Percentiles rank a stretch among this genome's conserved stretches.
Evolutionary conservation across 139 green algal genomes (phyloP).

Genomic region (Mesotaenium endlicherianum): DNA sequence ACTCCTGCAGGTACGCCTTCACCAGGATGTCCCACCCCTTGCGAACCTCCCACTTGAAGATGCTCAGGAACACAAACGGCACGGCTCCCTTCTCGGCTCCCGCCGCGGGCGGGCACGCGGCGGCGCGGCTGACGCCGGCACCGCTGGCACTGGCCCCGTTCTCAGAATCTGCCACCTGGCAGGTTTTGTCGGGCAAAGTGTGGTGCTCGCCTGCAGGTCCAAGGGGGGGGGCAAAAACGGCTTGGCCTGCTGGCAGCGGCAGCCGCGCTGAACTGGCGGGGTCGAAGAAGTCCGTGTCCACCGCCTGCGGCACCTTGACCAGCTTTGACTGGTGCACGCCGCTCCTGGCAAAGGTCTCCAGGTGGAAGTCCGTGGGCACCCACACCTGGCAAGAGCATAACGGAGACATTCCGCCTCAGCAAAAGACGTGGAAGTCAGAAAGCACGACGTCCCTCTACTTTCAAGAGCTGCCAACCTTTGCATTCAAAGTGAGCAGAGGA

Average conservation of each 20-base stretch:
- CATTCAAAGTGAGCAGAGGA: too few species aligned
- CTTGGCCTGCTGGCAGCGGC: background rate
- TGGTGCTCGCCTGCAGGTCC: too few species aligned
- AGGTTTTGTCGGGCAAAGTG: too few species aligned
- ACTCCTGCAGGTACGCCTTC: slow-evolving; percentile 58
- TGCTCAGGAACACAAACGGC: slow-evolving; percentile 62
- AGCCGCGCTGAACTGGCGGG: background rate
- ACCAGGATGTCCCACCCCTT: slow-evolving; percentile 70
- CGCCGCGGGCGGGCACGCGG: background rate
- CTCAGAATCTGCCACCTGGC: too few species aligned
- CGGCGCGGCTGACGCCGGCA: background rate
- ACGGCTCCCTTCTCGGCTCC: background rate
- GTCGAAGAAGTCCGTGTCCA: slow-evolving; percentile 43
- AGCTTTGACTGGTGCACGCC: slow-evolving; percentile 43
- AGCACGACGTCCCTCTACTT: too few species aligned
- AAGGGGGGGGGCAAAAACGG: background rate
- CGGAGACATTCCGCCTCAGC: too few species aligned
- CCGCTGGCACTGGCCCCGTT: background rate
- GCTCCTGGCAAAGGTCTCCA: slow-evolving; percentile 43
- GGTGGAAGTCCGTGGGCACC: slow-evolving; percentile 58
- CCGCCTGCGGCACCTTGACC: slow-evolving; percentile 31
- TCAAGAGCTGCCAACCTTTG: too few species aligned
- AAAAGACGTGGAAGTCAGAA: too few species aligned
- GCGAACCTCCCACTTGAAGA: slow-evolving; percentile 75
- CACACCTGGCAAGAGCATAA: slow-evolving; percentile 31